Evolutionary conservation across 768 basidiomycete genomes (phyloP), one percentile per base, ranked within the genome.

Genomic region (Crassisporium funariophilum): DNA sequence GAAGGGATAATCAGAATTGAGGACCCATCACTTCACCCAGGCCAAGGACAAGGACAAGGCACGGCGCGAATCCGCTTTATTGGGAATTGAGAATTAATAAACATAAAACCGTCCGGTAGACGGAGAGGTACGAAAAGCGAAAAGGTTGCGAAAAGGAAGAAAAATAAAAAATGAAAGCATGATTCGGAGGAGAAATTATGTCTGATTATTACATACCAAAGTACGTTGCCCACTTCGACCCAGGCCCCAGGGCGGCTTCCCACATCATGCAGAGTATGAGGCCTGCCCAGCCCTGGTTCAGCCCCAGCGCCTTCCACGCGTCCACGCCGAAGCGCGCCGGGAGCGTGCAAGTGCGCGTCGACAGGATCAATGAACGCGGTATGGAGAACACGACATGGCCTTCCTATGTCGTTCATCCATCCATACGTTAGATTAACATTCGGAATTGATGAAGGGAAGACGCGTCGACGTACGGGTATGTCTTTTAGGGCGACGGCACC

Each of bases 221-320:
- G 67, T 95, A 95, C 8, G 72, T 73, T 4, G 63, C 58, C 93
- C 92, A 91, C 44, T 69, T 81, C 38, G 90, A 87, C 15, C 71
- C 59, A 3, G 69, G 46, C 1, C 83, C 83, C 52, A 76, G 76
- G 3, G 83, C 78, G 44, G 79, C 80, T 66, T 99, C 97, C 89
- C 91, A 97, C 88, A 98, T 91, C 84, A 99, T 87, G 53, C 86
- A 90, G 29, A 98, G 72, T 48, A 99, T 98, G 35, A 98, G 69
- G 3, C 88, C 87, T 1, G 78, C 72, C 97, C 97, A 99, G 6
- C 92, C 85, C 46, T 78, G 67, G 41, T 85, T 73, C 47, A 98
- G 64, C 15, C 70, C 66, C 46, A 71, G 64, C 17, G 63, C 65
- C 53, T 70, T 79, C 94, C 94, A 98, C 22, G 76, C 77, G 9